These are phyloP conservation scores for Pythium guiyangense DNA, from an alignment of 352 stramenopile genomes.

Conservation along the genomic window DNA sequence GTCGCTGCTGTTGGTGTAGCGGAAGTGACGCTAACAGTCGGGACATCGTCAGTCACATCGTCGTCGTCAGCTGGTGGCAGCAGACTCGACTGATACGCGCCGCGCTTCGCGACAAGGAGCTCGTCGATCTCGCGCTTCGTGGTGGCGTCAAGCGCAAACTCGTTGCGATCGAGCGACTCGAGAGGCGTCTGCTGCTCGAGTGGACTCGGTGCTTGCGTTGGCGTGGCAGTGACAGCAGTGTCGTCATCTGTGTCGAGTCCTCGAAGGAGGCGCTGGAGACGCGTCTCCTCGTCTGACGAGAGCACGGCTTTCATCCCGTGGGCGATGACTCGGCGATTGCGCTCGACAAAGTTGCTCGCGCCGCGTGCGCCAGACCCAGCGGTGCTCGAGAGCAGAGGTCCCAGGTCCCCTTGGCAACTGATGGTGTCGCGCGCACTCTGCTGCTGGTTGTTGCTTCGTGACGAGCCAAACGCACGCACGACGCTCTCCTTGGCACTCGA, in stretches of 20 bases:
- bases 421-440: slow-evolving; percentile 7
- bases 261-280: slow-evolving; percentile 32
- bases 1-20: slow-evolving; percentile 8
- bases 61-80: slow-evolving; percentile 14
- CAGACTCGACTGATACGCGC: slow-evolving; percentile 25
- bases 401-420: background rate
- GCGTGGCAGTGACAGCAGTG: background rate
- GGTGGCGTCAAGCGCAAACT: slow-evolving; percentile 30
- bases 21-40: background rate
- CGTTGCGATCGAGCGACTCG: slow-evolving; percentile 16
- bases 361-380: background rate
- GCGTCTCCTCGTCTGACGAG: slow-evolving; percentile 47
- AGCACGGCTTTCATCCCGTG: slow-evolving; percentile 50
- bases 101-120: slow-evolving; percentile 32
- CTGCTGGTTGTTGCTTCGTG: background rate
- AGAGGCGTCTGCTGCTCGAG: background rate
- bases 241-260: slow-evolving; percentile 4
- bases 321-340: slow-evolving; percentile 43
- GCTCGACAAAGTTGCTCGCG: slow-evolving; percentile 39
- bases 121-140: slow-evolving; percentile 47
- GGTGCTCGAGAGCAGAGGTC: background rate
- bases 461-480: background rate
- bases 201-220: background rate
- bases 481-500: background rate
- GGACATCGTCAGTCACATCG: slow-evolving; percentile 14